These are phyloP conservation scores for Kondoa subrosea DNA, from an alignment of 768 basidiomycete species.

Conservation along the genomic window DNA sequence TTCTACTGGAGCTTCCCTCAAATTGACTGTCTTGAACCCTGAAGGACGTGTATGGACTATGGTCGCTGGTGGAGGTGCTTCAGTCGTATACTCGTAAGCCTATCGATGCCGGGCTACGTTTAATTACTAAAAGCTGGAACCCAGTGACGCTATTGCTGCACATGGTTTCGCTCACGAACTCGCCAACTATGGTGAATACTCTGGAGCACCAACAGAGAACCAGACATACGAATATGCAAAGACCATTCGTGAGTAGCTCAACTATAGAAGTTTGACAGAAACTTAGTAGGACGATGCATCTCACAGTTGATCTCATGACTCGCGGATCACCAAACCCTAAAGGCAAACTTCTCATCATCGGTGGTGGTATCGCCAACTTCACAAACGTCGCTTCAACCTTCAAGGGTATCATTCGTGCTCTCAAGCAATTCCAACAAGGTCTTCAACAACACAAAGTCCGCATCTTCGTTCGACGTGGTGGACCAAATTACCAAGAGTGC, in stretches of 20 bases:
- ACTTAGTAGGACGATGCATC: background rate
- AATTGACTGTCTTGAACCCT: conserved; percentile 86
- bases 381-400: conserved; percentile 95
- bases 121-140: too few relatives aligned
- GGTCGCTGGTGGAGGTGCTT: conserved; percentile 92
- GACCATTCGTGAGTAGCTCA: conserved; percentile 60
- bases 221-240: conserved; percentile 99
- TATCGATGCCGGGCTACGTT: too few relatives aligned
- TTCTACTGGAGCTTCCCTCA: conserved; percentile 93
- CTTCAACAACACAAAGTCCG: conserved; percentile 70
- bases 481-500: conserved; percentile 92
- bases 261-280: background rate
- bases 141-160: conserved; percentile 59
- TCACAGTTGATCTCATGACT: conserved; percentile 73
- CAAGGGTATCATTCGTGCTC: conserved; percentile 96
- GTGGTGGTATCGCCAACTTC: conserved; percentile 99
- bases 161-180: conserved; percentile 93
- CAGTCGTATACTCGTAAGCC: conserved; percentile 43
- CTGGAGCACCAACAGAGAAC: conserved; percentile 89
- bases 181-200: conserved; percentile 99
- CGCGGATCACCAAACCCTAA: conserved; percentile 54
- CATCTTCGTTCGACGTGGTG: conserved; percentile 95
- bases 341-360: conserved; percentile 98
- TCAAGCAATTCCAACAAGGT: conserved; percentile 77
- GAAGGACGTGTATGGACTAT: conserved; percentile 98